These are phyloP conservation scores for Ehretia macrophylla DNA, from an alignment of 257 asterid species.

Conservation along the genomic window DNA sequence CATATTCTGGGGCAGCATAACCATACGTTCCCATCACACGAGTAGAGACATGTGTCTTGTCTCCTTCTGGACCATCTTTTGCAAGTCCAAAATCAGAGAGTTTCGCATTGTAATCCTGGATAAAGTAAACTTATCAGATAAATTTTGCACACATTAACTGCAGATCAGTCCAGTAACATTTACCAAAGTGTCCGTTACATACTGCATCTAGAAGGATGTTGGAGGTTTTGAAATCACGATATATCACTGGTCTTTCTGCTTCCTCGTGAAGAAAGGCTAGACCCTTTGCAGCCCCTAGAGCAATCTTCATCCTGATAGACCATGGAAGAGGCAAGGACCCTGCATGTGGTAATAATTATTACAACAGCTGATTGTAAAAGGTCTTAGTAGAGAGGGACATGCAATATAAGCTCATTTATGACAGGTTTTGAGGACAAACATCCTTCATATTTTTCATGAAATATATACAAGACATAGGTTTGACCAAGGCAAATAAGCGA, in stretches of 20 bases:
- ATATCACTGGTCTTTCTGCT: slow-evolving; percentile 93
- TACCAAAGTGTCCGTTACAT: slow-evolving; percentile 25
- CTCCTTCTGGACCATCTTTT: slow-evolving; percentile 96
- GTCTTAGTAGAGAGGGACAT: too few relatives aligned
- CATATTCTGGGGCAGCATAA: slow-evolving; percentile 97
- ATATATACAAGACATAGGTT: too few relatives aligned
- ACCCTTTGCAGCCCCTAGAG: slow-evolving; percentile 95
- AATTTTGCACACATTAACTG: neutral
- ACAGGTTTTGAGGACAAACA: too few relatives aligned
- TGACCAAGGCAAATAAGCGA: too few relatives aligned
- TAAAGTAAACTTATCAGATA: slow-evolving; percentile 16
- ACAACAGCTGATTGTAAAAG: neutral
- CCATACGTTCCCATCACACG: slow-evolving; percentile 99
- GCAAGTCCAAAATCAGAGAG: slow-evolving; percentile 99
- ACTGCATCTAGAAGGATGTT: slow-evolving; percentile 93
- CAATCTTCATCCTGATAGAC: slow-evolving; percentile 96
- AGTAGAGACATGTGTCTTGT: slow-evolving; percentile 93
- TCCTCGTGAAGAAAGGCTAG: slow-evolving; percentile 96
- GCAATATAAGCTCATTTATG: too few relatives aligned
- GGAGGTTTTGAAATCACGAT: slow-evolving; percentile 97
- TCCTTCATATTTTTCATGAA: too few relatives aligned
- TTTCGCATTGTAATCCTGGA: slow-evolving; percentile 89
- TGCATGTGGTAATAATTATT: slow-evolving; percentile 23
- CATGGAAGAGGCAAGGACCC: slow-evolving; percentile 98
- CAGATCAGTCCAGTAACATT: neutral